A percentile compares a stretch with the other conserved stretches of the same genome.
phyloP scores from a whole-genome alignment of 202 grass and related monocot species.

The Setaria viridis region DNA sequence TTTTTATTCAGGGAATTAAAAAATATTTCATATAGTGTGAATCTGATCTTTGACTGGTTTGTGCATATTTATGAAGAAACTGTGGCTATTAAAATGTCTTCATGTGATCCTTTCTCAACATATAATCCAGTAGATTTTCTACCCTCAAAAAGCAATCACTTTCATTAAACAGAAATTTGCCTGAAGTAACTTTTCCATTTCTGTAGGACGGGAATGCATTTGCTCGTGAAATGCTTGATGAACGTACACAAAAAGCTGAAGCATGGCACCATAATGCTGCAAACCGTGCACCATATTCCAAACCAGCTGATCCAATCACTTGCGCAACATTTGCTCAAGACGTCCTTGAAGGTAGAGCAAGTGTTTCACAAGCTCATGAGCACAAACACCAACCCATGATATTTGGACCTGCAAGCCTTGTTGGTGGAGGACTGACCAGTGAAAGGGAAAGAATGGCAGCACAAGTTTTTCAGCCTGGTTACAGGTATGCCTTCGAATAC shows the following conservation, averaged over 20 bases:
- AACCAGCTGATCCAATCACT: conserved; percentile 89
- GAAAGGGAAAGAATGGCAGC: conserved; percentile 84
- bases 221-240: conserved; percentile 86
- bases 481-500: conserved; percentile 58
- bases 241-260: conserved; percentile 72
- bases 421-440: conserved; percentile 67
- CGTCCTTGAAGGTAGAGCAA: conserved; percentile 91
- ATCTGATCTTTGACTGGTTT: background rate
- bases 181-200: background rate
- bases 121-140: background rate
- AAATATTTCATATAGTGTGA: background rate
- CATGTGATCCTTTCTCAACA: background rate
- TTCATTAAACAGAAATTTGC: background rate
- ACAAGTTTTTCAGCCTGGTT: conserved; percentile 94
- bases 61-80: background rate
- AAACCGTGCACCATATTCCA: conserved; percentile 57
- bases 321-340: conserved; percentile 97
- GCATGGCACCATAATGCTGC: conserved; percentile 85
- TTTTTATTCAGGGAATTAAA: background rate
- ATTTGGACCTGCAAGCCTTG: conserved; percentile 84
- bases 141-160: background rate
- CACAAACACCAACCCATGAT: conserved; percentile 94
- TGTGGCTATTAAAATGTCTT: background rate
- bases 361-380: conserved; percentile 79
- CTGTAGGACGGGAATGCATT: conserved; percentile 70